Evolutionary conservation across 2,329 filamentous ascomycete species (phyloP), one percentile per base, ranked within the genome.

Genomic region (Claviceps capensis): DNA sequence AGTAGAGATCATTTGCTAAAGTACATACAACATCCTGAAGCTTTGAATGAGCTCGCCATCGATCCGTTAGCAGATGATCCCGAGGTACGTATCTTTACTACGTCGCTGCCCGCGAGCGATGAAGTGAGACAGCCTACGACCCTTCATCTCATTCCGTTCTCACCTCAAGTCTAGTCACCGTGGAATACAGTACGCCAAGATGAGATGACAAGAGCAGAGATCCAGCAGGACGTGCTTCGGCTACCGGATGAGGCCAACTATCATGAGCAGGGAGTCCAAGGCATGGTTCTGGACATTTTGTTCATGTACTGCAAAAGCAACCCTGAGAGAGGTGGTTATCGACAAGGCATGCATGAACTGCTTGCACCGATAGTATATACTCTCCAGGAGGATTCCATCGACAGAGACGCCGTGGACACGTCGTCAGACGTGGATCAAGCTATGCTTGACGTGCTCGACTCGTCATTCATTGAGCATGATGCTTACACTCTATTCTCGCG

Each of bases 291-390:
- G 36, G 87, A 98, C 63, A 82, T 96, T 36, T 74, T 98, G 37
- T 98, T 97, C 67, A 79, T 98, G 58, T 97, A 90, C 69, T 93
- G 89, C 70, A 97, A 95, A 67, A 77, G 94, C 50, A 88, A 97
- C 62, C 88, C 88, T 1, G 82, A 85, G 58, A 77, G 88, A 51
- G 88, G 88, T 16, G 89, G 81, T 17, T 98, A 98, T 65, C 82
- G 93, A n/a, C 93, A 98, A 70, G 93, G 93, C 11, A 98, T 98
- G 91, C 93, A 98, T 65, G 93, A 98, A 68, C 73, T 98, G 44
- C 74, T 97, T 14, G 93, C 93, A 0, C 90, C 93, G 0, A 82
- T 98, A 40, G 72, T 96, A 6, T 88, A 88, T 76, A 86, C 88
- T 2, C 72, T 97, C 5, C 82, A 90, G 59, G 76, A 83, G 59